Evolutionary conservation across 2,329 filamentous ascomycete species (phyloP), one percentile per base, ranked within the genome.

Genomic region (Trichophyton verrucosum): DNA sequence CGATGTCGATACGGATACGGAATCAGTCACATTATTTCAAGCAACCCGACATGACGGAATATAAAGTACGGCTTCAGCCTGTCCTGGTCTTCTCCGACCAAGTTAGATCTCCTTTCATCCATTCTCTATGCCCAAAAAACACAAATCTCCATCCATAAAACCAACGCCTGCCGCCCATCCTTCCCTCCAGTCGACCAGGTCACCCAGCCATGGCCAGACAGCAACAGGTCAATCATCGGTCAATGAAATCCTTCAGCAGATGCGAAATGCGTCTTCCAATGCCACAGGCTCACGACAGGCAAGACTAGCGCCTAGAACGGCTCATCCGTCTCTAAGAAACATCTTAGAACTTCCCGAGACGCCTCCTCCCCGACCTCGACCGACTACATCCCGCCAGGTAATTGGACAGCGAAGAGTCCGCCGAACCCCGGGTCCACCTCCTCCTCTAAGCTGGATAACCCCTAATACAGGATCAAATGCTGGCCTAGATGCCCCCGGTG

Each of bases 101-200:
- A 22, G 11, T 24, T 13, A 49, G 20, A 49, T 13, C 22, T 49
- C 4, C 3, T 49, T 3, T 49, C 20, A 13, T 15, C n/a, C 27
- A 17, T n/a, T 55, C 49, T 36, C 49, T 55, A 79, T 79, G 77
- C 76, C 77, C 67, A 79, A 77, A 70, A 79, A 78, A 67, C 72
- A 76, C 67, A 73, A 71, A 46, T 64, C 66, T 27, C 65, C 72
- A 22, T 70, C 71, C 58, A 66, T 70, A 56, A 79, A 78, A 61
- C 76, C 77, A 38, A 66, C 66, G 40, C 73, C 66, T 56, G 72
- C 72, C 17, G 70, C 71, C 47, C 76, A 77, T 63, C 75, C 72
- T 56, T 72, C 74, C 3, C 59, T 55, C 40, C 20, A 56, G 42
- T 38, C 51, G 33, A 24, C 57, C 56, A 51, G 56, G 9, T 30